Base-by-base conservation (phyloP, 306 rosid genomes). In the Cotoneaster glaucophyllus region DNA sequence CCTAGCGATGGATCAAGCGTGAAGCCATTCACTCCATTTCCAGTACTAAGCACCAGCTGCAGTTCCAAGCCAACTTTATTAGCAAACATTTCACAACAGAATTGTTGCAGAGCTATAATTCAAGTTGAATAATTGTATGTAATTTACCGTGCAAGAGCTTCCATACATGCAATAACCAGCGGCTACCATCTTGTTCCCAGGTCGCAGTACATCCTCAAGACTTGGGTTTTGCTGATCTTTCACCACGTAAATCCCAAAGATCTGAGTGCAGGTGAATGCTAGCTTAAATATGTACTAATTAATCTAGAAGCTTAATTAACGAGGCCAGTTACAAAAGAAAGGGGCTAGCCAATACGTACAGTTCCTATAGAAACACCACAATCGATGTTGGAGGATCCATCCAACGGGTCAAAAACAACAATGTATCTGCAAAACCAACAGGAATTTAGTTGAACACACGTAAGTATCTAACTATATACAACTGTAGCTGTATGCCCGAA, bases 111-210 rank as follows among this genome's bases (percentile, higher is more conserved):
- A 52, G 57, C 11, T 41, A 41, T 41, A 41, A 41, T 8, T 41
- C 12, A 41, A 52, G 22, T 52, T 18, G 57, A 52, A 4, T 18
- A 19, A 6, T 52, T 52, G 57, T 91, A 2, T 41, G 44, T 41
- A 41, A 41, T 41, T 9, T 41, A 94, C 97, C 84, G 90, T 94
- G 96, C 98, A 94, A 80, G 98, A 94, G 90, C 98, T 94, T 75
- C 98, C 97, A 54, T 94, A 94, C 96, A 92, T 92, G 87, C 98
- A 92, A 74, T 94, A 88, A 67, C 98, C 98, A 68, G 98, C 97
- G 53, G 98, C 97, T 65, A 92, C 29, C 98, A 87, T 92, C 72
- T 87, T 80, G 77, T 85, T 88, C 70, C 98, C 98, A 25, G 97
- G 96, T 83, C 83, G 93, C 88, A 94, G 67, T 71, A 92, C 98